These are phyloP conservation scores for Lagenidium giganteum DNA, from an alignment of 352 stramenopile genomes.

Conservation along the genomic window DNA sequence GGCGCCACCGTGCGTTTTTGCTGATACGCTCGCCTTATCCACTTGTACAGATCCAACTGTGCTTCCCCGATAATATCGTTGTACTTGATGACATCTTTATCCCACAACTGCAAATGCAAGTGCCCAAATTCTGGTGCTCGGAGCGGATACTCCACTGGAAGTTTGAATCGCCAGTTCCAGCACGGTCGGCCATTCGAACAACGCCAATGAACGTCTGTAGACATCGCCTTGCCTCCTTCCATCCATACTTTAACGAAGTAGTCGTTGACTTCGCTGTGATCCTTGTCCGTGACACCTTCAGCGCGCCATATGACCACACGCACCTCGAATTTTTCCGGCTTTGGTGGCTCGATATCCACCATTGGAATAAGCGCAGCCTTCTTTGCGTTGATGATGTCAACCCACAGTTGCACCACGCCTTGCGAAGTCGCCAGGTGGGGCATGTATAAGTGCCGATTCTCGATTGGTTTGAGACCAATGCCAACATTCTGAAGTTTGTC, in stretches of 20 bases:
- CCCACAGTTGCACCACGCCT: slow-evolving; percentile 74
- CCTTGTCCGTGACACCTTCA: slow-evolving; percentile 74
- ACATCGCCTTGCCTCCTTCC: slow-evolving; percentile 47
- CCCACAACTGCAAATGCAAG: slow-evolving; percentile 90
- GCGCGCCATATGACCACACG: slow-evolving; percentile 88
- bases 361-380: slow-evolving; percentile 57
- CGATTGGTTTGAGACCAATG: slow-evolving; percentile 84
- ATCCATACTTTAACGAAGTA: slow-evolving; percentile 92
- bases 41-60: slow-evolving; percentile 83
- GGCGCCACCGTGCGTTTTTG: slow-evolving; percentile 47
- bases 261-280: slow-evolving; percentile 84
- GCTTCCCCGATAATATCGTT: slow-evolving; percentile 88
- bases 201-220: slow-evolving; percentile 90
- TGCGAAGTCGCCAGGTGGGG: slow-evolving; percentile 65
- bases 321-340: slow-evolving; percentile 76
- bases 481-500: too few relatives aligned
- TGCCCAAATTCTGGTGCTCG: slow-evolving; percentile 76
- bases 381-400: slow-evolving; percentile 85
- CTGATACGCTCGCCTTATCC: slow-evolving; percentile 60
- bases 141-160: slow-evolving; percentile 78
- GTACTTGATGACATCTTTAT: slow-evolving; percentile 91
- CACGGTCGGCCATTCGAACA: slow-evolving; percentile 86
- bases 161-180: slow-evolving; percentile 92
- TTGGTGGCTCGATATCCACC: slow-evolving; percentile 65
- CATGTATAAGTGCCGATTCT: slow-evolving; percentile 84